phyloP scores from a whole-genome alignment of 768 basidiomycete species.

The Cystofilobasidium macerans region DNA sequence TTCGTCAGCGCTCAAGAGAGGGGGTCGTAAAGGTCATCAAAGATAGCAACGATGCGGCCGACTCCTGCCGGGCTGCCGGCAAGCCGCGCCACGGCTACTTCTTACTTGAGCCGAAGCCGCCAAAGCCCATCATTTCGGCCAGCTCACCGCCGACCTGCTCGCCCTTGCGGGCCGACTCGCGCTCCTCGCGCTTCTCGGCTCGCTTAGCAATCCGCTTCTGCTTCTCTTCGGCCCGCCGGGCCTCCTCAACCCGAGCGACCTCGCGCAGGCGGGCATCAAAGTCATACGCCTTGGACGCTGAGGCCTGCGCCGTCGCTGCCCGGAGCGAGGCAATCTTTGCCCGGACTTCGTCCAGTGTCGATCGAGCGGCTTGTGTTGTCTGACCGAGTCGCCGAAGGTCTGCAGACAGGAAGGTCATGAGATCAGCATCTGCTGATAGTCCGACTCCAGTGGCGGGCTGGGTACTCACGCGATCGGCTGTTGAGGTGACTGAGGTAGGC shows the following conservation, averaged over 20 bases:
- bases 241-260: conserved; percentile 58
- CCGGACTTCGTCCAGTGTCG: conserved; percentile 84
- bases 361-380: conserved; percentile 78
- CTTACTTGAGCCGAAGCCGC: not conserved
- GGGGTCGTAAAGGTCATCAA: not conserved
- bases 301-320: conserved; percentile 71
- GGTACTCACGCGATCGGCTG: conserved; percentile 75
- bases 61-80: too few species aligned
- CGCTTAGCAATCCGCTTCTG: conserved; percentile 45
- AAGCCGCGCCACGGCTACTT: too few species aligned
- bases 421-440: not conserved
- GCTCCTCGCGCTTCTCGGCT: conserved; percentile 54
- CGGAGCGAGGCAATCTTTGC: conserved; percentile 76
- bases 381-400: conserved; percentile 92
- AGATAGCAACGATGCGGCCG: too few species aligned
- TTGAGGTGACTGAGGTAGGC: conserved; percentile 94
- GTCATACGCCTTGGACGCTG: conserved; percentile 80
- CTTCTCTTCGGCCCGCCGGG: conserved; percentile 49
- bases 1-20: too few species aligned
- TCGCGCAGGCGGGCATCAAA: conserved; percentile 81
- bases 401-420: conserved; percentile 36
- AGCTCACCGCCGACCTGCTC: conserved; percentile 15
- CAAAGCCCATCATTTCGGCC: not conserved
- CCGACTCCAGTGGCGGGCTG: not conserved
- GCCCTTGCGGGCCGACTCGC: conserved; percentile 43